Evolutionary conservation across 768 basidiomycete genomes (phyloP), one percentile per base, ranked within the genome.

Genomic region (Psilocybe sp.): DNA sequence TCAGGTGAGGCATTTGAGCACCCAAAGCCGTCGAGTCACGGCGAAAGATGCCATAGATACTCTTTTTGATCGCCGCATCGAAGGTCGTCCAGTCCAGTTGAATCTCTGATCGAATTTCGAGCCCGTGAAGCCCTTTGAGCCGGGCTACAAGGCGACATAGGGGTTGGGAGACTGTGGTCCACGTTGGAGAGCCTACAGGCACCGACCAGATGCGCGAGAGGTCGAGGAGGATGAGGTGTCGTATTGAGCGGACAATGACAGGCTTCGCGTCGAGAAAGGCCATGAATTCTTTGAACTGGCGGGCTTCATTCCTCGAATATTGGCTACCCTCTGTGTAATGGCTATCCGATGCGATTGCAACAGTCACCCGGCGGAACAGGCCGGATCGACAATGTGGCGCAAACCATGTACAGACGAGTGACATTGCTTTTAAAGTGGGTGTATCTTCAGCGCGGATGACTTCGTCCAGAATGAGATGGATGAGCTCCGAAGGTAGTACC

Each of bases 51-150:
- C 14, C 39, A 34, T 50, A 50, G n/a, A 50, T 34, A 18, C 42
- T 35, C 35, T 35, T 33, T 31, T 50, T 50, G 19, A 39, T 34
- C 16, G 28, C 40, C 8, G 16, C 42, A 32, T 50, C 49, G 41
- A 50, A 50, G 14, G 14, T 50, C 10, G 49, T 23, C 49, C 49
- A 50, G 20, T 50, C 41, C 40, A 50, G 35, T 41, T 50, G 41
- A 12, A 38, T 33, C 32, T 50, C 49, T 5, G 49, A 44, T 34
- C 49, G 41, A 28, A 50, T 50, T 35, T 50, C 49, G 20, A 50
- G 36, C 4, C 20, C 40, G 28, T 50, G 42, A 4, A 50, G 36
- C n/a, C 38, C 14, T 31, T 50, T 41, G 18, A 50, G 13, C n/a
- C 40, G 28, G 18, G 36, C 41, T 13, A 50, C 33, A 13, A 50